phyloP scores from a whole-genome alignment of 495 filamentous ascomycete species.

The Sporormia fimetaria region DNA sequence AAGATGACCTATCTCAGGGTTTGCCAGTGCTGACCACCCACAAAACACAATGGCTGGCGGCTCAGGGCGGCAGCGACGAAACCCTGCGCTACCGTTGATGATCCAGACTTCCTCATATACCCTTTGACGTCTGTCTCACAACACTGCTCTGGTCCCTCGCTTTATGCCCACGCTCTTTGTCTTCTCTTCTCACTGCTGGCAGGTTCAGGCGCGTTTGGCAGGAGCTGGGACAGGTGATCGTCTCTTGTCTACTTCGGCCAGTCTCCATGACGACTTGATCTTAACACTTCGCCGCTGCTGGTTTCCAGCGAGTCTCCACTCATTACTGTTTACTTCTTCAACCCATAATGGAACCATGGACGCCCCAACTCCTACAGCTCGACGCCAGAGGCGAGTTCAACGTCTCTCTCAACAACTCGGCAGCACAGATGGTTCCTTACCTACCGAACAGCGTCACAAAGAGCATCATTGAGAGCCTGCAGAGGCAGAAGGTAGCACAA shows the following conservation, averaged over 20 bases:
- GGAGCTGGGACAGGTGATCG: slow-evolving; percentile 24
- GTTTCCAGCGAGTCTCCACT: slow-evolving; percentile 18
- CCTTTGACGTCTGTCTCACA: slow-evolving; percentile 28
- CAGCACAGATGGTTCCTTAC: slow-evolving; percentile 10
- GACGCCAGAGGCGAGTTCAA: slow-evolving; percentile 18
- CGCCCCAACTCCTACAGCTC: slow-evolving; percentile 8
- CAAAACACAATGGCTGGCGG: slow-evolving; percentile 24
- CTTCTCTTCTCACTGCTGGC: slow-evolving; percentile 25
- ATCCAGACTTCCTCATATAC: slow-evolving; percentile 26
- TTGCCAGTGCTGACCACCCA: slow-evolving; percentile 20
- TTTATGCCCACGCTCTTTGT: slow-evolving; percentile 28
- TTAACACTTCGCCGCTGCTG: slow-evolving; percentile 25
- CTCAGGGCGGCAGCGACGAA: slow-evolving; percentile 27
- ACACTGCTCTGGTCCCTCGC: slow-evolving; percentile 14
- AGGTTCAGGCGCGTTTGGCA: slow-evolving; percentile 26
- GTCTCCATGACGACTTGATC: slow-evolving; percentile 25
- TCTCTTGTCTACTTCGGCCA: slow-evolving; percentile 23
- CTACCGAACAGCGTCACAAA: slow-evolving; percentile 19
- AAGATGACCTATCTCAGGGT: slow-evolving; percentile 14
- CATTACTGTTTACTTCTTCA: slow-evolving; percentile 23
- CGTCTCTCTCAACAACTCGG: slow-evolving; percentile 21
- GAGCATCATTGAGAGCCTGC: slow-evolving; percentile 20
- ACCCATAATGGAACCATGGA: slow-evolving; percentile 26
- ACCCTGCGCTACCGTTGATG: slow-evolving; percentile 19
- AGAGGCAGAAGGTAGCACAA: slow-evolving; percentile 19